These are phyloP conservation scores for Globisporangium parvum DNA, from an alignment of 352 stramenopile species.

Conservation along the genomic window DNA sequence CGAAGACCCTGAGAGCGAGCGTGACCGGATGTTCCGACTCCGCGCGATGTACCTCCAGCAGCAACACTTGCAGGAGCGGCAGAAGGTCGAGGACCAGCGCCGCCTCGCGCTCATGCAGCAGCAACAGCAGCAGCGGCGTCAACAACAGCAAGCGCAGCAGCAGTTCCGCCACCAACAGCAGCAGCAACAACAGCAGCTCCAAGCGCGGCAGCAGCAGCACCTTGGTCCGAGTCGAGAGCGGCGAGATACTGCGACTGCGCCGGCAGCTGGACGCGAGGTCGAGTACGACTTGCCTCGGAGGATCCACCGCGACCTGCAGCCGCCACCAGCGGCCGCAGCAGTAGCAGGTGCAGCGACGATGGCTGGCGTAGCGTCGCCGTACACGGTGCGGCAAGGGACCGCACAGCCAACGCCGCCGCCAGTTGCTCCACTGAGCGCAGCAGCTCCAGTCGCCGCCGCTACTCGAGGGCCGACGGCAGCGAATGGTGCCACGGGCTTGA, in stretches of 20 bases:
- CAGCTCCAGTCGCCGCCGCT: neutral
- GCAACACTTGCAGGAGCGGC: slow-evolving; percentile 12
- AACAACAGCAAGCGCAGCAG: neutral
- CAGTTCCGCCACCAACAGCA: neutral
- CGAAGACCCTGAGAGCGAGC: slow-evolving; percentile 8
- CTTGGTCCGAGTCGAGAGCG: neutral
- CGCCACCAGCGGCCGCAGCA: neutral
- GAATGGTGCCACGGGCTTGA: slow-evolving; percentile 2
- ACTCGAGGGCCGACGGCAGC: neutral
- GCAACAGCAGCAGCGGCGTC: slow-evolving; percentile 12
- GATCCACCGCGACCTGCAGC: slow-evolving; percentile 34
- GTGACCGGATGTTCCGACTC: slow-evolving; percentile 12
- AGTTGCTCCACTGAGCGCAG: too few species aligned
- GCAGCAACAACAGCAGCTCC: slow-evolving; percentile 1
- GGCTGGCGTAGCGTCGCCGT: neutral
- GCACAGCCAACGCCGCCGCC: too few species aligned
- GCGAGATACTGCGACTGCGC: slow-evolving; percentile 1
- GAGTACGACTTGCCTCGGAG: slow-evolving; percentile 19
- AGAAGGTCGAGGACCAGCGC: slow-evolving; percentile 13
- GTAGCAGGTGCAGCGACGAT: neutral
- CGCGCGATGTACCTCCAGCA: slow-evolving; percentile 13
- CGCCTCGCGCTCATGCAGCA: slow-evolving; percentile 17
- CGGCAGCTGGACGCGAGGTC: slow-evolving; percentile 16
- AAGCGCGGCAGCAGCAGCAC: neutral
- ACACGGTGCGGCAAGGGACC: neutral